These are phyloP conservation scores for Salvia rosmarinus DNA, from an alignment of 257 asterid genomes.

Conservation along the genomic window DNA sequence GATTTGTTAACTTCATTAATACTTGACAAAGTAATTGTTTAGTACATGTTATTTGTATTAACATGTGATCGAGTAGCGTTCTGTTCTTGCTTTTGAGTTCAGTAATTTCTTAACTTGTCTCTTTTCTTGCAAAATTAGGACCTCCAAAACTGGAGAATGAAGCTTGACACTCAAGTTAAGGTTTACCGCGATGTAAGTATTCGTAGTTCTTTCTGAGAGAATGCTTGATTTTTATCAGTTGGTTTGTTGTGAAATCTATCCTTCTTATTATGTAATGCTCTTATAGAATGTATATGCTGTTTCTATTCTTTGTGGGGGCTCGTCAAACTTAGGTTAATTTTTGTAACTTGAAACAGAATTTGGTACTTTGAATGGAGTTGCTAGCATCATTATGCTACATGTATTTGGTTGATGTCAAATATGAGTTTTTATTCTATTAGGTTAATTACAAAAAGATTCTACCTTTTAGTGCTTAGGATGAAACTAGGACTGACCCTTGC, in stretches of 20 bases:
- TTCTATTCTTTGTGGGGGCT: background rate
- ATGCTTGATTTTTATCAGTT: background rate
- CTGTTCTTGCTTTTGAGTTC: constrained; percentile 5
- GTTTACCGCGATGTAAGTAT: constrained; percentile 76
- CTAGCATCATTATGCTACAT: constrained; percentile 1
- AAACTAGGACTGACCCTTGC: background rate
- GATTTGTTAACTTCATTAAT: background rate
- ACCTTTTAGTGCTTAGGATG: constrained; percentile 2
- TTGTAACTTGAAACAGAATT: background rate
- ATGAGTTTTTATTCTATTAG: constrained; percentile 6
- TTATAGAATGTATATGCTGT: constrained; percentile 1
- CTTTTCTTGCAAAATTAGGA: constrained; percentile 49
- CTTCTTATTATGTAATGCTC: background rate
- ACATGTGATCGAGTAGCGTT: background rate
- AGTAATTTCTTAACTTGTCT: background rate
- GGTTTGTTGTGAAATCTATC: background rate
- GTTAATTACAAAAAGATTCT: constrained; percentile 11
- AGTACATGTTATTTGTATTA: background rate
- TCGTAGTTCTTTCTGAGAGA: background rate
- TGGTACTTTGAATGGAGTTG: background rate
- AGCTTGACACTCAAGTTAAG: constrained; percentile 83
- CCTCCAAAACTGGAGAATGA: constrained; percentile 84
- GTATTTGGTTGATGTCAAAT: constrained; percentile 13
- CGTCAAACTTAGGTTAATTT: background rate
- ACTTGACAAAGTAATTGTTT: too few relatives aligned